Percentiles rank a stretch among this genome's conserved stretches.
Conservation (phyloP, 1,139 yeast genomes). For the Diutina siamensis region DNA sequence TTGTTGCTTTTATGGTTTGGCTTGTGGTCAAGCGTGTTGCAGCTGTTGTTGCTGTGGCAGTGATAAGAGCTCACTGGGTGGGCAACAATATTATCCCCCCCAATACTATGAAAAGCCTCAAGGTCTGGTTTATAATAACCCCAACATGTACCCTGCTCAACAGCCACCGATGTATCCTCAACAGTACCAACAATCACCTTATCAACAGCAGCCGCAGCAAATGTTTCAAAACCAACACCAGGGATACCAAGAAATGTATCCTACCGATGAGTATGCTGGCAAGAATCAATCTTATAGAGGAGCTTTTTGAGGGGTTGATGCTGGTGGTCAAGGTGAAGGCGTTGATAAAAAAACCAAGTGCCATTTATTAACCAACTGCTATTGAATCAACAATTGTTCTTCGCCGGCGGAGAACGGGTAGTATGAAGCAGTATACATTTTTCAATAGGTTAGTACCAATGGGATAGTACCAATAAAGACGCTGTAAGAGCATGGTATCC, state of each 20-base stretch:
- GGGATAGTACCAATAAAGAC: too few relatives aligned
- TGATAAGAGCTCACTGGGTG: constrained; percentile 6
- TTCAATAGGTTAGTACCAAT: too few relatives aligned
- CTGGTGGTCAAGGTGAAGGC: background rate
- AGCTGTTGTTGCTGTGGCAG: constrained; percentile 30
- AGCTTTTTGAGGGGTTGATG: background rate
- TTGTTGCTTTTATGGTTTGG: constrained; percentile 33
- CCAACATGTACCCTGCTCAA: constrained; percentile 23
- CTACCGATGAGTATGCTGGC: background rate
- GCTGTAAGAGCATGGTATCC: too few relatives aligned
- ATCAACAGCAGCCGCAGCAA: background rate
- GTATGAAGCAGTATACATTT: too few relatives aligned
- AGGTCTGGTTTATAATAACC: constrained; percentile 15
- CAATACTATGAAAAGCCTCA: constrained; percentile 11
- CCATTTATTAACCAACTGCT: too few relatives aligned
- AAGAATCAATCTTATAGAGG: background rate
- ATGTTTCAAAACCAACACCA: background rate
- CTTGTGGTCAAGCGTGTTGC: constrained; percentile 34
- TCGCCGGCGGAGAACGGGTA: too few relatives aligned
- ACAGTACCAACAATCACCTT: background rate
- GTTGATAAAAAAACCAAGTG: too few relatives aligned
- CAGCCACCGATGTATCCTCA: constrained; percentile 7
- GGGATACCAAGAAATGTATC: constrained; percentile 1
- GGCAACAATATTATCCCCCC: background rate
- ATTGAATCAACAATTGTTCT: too few relatives aligned